Percentiles rank a stretch among this genome's conserved stretches.
Evolutionary conservation across 495 filamentous ascomycete species (phyloP).

Genomic region (Penicillium dipodomyicola): DNA sequence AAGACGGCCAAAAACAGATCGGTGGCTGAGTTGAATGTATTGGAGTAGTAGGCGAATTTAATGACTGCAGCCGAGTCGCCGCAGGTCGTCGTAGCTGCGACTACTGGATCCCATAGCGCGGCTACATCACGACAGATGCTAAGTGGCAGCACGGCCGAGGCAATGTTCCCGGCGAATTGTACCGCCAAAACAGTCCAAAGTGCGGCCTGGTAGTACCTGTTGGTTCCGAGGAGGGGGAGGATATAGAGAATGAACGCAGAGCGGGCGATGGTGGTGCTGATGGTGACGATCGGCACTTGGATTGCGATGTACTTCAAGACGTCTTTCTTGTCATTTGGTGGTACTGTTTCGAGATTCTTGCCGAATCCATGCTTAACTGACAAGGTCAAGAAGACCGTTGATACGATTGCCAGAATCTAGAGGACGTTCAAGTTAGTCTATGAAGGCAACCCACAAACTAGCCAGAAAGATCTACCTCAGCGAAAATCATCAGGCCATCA

Average conservation of each 20-base stretch:
- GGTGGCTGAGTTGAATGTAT: conserved; percentile 40
- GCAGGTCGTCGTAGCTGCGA: conserved; percentile 27
- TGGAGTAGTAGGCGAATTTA: conserved; percentile 36
- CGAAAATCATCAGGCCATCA: conserved; percentile 39
- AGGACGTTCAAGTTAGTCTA: conserved; percentile 1
- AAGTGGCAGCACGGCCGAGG: conserved; percentile 30
- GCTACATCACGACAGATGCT: conserved; percentile 31
- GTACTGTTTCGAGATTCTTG: conserved; percentile 19
- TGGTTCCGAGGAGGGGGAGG: conserved; percentile 30
- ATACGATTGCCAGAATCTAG: conserved; percentile 29
- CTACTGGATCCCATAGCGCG: conserved; percentile 26
- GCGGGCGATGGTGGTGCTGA: conserved; percentile 37
- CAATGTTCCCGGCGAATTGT: conserved; percentile 32
- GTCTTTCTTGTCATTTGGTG: conserved; percentile 9
- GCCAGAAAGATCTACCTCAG: conserved; percentile 23
- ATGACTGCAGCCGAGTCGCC: conserved; percentile 25
- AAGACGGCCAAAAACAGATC: conserved; percentile 45
- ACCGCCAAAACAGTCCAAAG: conserved; percentile 30
- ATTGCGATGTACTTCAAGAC: conserved; percentile 36
- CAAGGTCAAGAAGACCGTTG: conserved; percentile 28
- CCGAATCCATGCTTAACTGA: conserved; percentile 35
- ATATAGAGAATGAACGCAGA: conserved; percentile 37
- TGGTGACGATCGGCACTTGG: conserved; percentile 32
- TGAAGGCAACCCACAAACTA: background rate
- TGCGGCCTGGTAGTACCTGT: conserved; percentile 26